Base-by-base conservation (phyloP, 371 early-diverging fungal genomes). In the Saksenaea vasiformis region DNA sequence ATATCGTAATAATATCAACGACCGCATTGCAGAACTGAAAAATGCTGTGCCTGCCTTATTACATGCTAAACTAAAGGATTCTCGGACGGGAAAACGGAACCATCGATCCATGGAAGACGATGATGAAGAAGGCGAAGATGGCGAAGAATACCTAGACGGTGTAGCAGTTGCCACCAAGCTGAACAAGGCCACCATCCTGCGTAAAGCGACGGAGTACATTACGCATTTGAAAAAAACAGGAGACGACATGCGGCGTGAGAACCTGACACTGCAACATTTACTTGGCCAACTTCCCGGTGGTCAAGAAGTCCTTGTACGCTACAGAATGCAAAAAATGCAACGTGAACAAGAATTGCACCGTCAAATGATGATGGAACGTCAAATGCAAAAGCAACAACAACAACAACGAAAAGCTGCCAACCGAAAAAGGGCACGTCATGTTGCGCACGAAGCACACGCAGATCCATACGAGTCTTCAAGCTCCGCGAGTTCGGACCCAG, bases 1-100 rank as follows among this genome's bases (percentile, higher is more conserved):
- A 47, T 95, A 95, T 72, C 88, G 97, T 61, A 95, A 93, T 75
- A 96, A 95, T 73, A 93, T 96, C 74, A 96, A 96, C 82, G 92
- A 95, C 61, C 87, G 95, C 36, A 95, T 96, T 56, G 78, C 89
- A 31, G 94, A 95, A 53, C 82, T 96, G 8, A 90, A 90, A 63
- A 83, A 85, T 60, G 89, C 91, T 0, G 93, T 96, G 2, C 97
- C 97, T 0, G 94, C 95, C 0, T 77, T 96, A 5, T 74, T 88
- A 34, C 82, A 87, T 71, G 77, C 85, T 38, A 84, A 85, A 68
- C 67, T 78, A 14, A 84, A 84, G 68, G 70, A 83, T 65, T 51
- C 80, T 68, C 44, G 43, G 15, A 31, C 57, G 17, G 62, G 72
- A 47, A 70, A 80, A 47, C 80, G 84, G 26, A 65, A 59, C 37